These are phyloP conservation scores for Orobanche coerulescens DNA, from an alignment of 257 asterid species.

Conservation along the genomic window DNA sequence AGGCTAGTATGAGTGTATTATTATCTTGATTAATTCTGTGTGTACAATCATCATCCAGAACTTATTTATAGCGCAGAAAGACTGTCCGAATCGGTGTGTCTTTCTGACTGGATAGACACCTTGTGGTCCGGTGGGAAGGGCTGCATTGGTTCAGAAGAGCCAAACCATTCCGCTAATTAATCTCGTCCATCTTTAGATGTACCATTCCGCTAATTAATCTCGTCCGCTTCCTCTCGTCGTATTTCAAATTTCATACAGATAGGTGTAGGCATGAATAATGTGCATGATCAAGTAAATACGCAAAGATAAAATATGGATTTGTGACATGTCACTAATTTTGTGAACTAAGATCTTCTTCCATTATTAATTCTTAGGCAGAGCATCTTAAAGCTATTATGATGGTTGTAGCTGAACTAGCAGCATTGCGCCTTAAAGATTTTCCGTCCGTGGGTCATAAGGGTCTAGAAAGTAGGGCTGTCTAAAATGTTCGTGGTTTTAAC, in stretches of 20 bases:
- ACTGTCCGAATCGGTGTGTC: no score
- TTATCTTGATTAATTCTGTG: no score
- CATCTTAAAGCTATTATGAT: slow-evolving; percentile 89
- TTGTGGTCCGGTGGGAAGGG: no score
- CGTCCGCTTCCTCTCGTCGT: neutral
- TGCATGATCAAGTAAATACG: neutral
- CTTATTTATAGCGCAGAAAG: no score
- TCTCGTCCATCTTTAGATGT: neutral
- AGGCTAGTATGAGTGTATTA: no score
- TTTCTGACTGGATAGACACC: no score
- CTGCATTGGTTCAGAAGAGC: no score
- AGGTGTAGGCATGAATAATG: neutral
- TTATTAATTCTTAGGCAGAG: slow-evolving; percentile 52
- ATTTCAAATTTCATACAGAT: neutral
- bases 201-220: neutral
- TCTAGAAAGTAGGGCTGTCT: no score
- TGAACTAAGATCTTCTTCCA: slow-evolving; percentile 21
- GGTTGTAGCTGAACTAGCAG: slow-evolving; percentile 96
- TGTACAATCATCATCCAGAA: no score
- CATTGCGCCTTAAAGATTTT: slow-evolving; percentile 70
- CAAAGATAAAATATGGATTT: neutral
- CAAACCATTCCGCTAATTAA: no score
- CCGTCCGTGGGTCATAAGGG: slow-evolving; percentile 48
- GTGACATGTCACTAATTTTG: neutral
- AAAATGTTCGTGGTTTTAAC: no score